A percentile compares a stretch with the other conserved stretches of the same genome.
These are phyloP conservation scores for Boletus rufocinnamomeus DNA, from an alignment of 768 basidiomycete species.

Conservation along the genomic window DNA sequence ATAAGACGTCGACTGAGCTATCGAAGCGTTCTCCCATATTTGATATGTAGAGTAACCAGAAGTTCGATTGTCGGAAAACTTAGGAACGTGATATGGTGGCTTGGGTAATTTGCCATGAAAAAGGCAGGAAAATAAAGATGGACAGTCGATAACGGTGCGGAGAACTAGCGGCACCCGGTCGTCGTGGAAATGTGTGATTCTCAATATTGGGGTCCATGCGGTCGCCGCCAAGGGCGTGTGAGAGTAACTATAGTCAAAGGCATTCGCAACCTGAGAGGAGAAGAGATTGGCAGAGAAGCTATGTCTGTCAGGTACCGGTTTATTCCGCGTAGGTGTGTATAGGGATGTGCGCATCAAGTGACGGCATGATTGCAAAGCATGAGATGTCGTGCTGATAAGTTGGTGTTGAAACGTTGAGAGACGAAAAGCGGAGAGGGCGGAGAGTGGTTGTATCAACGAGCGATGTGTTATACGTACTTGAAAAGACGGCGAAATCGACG, in stretches of 20 bases:
- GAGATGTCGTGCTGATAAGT: not conserved
- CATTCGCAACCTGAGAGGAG: not conserved
- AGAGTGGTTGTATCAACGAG: not conserved
- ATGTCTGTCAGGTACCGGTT: constrained; percentile 17
- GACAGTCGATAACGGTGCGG: not conserved
- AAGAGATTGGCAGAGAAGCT: constrained; percentile 2
- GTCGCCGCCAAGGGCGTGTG: constrained; percentile 19
- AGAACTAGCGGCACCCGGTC: constrained; percentile 10
- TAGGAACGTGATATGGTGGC: not conserved
- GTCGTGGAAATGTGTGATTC: constrained; percentile 22
- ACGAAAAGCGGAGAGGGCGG: not conserved
- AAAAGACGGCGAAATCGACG: not conserved
- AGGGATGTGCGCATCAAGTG: not conserved
- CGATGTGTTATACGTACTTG: not conserved
- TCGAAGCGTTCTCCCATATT: not conserved
- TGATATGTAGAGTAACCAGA: not conserved
- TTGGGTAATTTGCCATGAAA: not conserved
- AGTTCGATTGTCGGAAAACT: not conserved
- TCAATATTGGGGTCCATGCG: constrained; percentile 5
- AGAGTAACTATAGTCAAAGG: not conserved
- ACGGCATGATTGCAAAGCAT: constrained; percentile 1
- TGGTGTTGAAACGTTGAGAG: not conserved
- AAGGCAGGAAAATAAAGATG: not conserved
- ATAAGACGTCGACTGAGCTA: not conserved
- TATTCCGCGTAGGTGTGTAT: constrained; percentile 11